A percentile compares a stretch with the other conserved stretches of the same genome.
Evolutionary conservation across 176 grass and related monocot genomes (phyloP).

Genomic region (Cenchrus purpureus): DNA sequence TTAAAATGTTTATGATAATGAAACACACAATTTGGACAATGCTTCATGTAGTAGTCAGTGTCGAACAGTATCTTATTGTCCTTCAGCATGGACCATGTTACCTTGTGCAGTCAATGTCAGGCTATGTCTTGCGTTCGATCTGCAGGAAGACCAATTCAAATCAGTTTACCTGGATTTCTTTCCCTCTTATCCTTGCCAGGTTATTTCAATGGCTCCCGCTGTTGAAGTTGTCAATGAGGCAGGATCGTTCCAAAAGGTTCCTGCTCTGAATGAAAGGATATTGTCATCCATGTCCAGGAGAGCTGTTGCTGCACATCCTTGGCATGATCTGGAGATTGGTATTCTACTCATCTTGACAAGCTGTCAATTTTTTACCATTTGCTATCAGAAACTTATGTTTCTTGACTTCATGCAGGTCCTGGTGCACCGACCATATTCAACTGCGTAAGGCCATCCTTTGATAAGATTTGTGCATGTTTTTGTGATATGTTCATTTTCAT

Average conservation of each 20-base stretch:
- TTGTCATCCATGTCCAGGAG: constrained; percentile 79
- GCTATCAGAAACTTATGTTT: neutral
- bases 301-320: constrained; percentile 90
- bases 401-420: constrained; percentile 60
- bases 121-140: constrained; percentile 18
- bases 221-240: constrained; percentile 43
- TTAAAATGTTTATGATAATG: neutral
- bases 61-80: neutral
- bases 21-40: neutral
- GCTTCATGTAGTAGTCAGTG: neutral
- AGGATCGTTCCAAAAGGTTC: constrained; percentile 21
- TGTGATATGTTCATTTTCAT: neutral
- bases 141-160: neutral
- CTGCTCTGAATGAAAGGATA: constrained; percentile 84
- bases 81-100: neutral
- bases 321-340: constrained; percentile 99
- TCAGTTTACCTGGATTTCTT: neutral
- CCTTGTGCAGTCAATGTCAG: neutral
- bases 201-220: constrained; percentile 65
- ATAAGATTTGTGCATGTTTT: neutral
- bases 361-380: neutral
- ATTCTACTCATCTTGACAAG: constrained; percentile 29
- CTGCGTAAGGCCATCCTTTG: constrained; percentile 63
- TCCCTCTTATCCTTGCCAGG: constrained; percentile 34
- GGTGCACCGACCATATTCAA: constrained; percentile 91